Conservation (phyloP, 2,329 filamentous ascomycete species). For the Aspergillus ruber region DNA sequence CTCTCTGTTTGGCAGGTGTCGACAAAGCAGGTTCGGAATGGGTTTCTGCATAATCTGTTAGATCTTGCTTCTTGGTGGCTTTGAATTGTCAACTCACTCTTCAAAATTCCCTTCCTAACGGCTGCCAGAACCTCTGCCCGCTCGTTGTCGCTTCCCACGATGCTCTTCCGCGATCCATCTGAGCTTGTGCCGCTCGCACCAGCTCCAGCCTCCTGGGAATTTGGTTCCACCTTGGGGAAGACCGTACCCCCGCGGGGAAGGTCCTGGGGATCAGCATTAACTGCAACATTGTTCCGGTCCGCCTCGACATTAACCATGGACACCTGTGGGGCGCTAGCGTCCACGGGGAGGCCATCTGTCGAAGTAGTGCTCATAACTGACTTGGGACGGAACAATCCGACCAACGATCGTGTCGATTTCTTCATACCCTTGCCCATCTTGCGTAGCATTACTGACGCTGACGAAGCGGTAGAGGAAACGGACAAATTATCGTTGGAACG, state of each 20-base stretch:
- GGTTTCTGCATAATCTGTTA: slow-evolving; percentile 30
- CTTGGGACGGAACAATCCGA: slow-evolving; percentile 91
- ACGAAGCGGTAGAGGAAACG: slow-evolving; percentile 44
- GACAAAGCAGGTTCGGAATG: slow-evolving; percentile 58
- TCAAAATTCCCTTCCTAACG: slow-evolving; percentile 91
- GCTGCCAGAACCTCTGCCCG: slow-evolving; percentile 85
- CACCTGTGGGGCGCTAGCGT: slow-evolving; percentile 73
- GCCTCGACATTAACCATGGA: slow-evolving; percentile 96
- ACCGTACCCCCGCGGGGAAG: slow-evolving; percentile 66
- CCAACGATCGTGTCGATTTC: slow-evolving; percentile 82
- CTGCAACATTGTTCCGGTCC: slow-evolving; percentile 76
- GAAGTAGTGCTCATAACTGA: slow-evolving; percentile 71
- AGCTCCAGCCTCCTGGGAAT: slow-evolving; percentile 59
- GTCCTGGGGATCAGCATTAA: slow-evolving; percentile 58
- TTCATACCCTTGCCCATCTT: slow-evolving; percentile 99
- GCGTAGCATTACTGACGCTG: slow-evolving; percentile 55
- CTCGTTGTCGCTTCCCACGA: slow-evolving; percentile 82
- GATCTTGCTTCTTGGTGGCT: neutral
- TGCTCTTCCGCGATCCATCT: slow-evolving; percentile 66
- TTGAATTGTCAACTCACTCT: slow-evolving; percentile 54
- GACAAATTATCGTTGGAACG: slow-evolving; percentile 87
- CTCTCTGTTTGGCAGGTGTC: slow-evolving; percentile 58
- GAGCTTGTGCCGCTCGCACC: slow-evolving; percentile 26
- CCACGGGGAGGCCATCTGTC: slow-evolving; percentile 56
- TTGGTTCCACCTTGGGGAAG: slow-evolving; percentile 77